Base-by-base conservation (phyloP, 2,329 filamentous ascomycete genomes). In the Plectosphaerella sp. region DNA sequence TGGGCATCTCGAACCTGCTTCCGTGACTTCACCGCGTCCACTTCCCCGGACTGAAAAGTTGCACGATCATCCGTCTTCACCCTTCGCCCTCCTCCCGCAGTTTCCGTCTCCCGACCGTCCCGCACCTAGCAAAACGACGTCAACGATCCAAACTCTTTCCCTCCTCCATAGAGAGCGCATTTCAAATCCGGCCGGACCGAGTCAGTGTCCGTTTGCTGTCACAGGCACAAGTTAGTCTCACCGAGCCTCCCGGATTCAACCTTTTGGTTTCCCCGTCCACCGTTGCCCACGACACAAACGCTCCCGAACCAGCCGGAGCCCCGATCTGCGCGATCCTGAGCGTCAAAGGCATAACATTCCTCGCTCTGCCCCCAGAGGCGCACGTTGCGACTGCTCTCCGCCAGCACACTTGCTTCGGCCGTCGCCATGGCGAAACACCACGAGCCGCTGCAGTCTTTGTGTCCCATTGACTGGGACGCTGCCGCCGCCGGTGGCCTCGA, bases 401-500 rank as follows among this genome's bases (percentile, higher is more conserved):
- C 37, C n/a, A 18, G 15, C 37, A n/a, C 16, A 18, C 37, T n/a
- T 39, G 37, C 37, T 14, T 39, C 16, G 37, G 16, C 14, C 37
- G 37, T 22, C 43, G 16, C 8, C 48, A 86, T 86, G 82, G 70
- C 76, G 41, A 70, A 70, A 52, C 74, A 86, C 51, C 82, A 87
- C 59, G 75, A 82, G 54, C 79, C 83, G 10, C 71, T 88, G 49
- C 72, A 76, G 64, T 73, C 74, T 36, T 75, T 88, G 39, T 73
- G 73, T 35, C 80, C 83, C 11, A 70, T 78, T 53, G 71, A 79
- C 45, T 86, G 80, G 77, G 66, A 74, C 35, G 68, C 70, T 58
- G 58, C 74, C 49, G 60, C 71, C 56, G 64, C 70, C 22, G 71
- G 80, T 46, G 70, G 77, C 53, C 75, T 86, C 41, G 70, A 75